phyloP scores from a whole-genome alignment of 2,329 filamentous ascomycete species.

The Sporothrix sp. region DNA sequence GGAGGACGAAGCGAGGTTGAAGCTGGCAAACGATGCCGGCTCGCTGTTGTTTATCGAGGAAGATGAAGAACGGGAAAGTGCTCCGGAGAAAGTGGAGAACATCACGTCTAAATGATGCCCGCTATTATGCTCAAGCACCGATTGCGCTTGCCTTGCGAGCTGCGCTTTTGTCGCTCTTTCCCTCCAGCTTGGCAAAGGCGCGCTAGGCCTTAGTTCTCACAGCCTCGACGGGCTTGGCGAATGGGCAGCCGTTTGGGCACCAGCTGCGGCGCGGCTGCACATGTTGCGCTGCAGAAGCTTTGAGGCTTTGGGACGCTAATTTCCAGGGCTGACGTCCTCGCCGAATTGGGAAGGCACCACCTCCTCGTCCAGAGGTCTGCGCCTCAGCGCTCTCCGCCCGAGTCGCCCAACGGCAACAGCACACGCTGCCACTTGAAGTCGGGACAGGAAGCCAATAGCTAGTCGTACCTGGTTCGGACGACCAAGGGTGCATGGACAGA shows the following conservation, averaged over 20 bases:
- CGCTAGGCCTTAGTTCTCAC: not conserved
- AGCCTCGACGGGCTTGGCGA: conserved; percentile 9
- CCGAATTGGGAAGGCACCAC: conserved; percentile 8
- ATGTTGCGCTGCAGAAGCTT: not conserved
- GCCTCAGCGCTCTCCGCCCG: not conserved
- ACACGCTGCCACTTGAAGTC: too few relatives aligned
- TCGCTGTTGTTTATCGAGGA: not conserved
- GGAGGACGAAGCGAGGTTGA: not conserved
- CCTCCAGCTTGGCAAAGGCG: not conserved
- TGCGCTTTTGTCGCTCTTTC: not conserved
- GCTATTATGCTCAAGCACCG: not conserved
- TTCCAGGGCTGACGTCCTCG: not conserved
- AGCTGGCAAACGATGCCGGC: not conserved
- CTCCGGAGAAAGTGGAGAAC: conserved; percentile 1
- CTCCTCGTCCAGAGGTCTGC: conserved; percentile 7
- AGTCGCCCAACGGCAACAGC: too few relatives aligned
- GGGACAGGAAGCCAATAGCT: too few relatives aligned
- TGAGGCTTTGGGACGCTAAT: not conserved
- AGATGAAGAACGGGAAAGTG: not conserved
- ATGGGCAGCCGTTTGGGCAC: not conserved
- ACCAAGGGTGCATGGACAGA: too few relatives aligned
- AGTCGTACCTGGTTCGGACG: too few relatives aligned
- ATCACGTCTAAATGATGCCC: too few relatives aligned
- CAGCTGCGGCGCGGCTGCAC: not conserved
- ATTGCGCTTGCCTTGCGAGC: not conserved